These are phyloP conservation scores for Mycena indigotica DNA, from an alignment of 768 basidiomycete species.

Conservation along the genomic window DNA sequence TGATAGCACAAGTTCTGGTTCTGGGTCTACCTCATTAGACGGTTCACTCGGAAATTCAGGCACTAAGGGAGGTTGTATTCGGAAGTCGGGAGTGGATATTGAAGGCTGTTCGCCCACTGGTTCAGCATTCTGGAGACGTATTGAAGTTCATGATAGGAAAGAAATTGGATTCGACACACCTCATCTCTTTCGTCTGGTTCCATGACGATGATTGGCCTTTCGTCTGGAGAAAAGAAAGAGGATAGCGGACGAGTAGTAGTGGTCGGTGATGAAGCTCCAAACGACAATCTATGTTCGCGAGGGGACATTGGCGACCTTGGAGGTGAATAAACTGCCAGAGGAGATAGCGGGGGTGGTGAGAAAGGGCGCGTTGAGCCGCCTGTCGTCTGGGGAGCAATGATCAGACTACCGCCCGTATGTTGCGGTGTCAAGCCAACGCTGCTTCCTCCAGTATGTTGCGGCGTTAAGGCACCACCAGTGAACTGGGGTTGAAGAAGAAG, in stretches of 20 bases:
- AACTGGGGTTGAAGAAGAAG: constrained; percentile 18
- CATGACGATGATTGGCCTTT: not conserved
- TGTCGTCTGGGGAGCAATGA: constrained; percentile 11
- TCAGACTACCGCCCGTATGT: constrained; percentile 10
- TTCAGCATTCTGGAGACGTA: not conserved
- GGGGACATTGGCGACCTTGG: constrained; percentile 5
- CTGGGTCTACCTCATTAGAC: not conserved
- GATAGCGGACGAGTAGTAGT: not conserved
- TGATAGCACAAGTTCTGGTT: not conserved
- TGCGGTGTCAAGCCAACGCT: constrained; percentile 6
- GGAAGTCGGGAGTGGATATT: too few relatives aligned
- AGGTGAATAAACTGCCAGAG: constrained; percentile 2
- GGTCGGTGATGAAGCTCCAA: not conserved
- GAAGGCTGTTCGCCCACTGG: too few relatives aligned
- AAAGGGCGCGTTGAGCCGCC: constrained; percentile 2
- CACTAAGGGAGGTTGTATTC: too few relatives aligned
- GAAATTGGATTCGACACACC: not conserved
- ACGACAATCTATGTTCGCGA: too few relatives aligned
- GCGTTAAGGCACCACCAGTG: constrained; percentile 8
- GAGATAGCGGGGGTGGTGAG: constrained; percentile 12
- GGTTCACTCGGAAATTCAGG: too few relatives aligned
- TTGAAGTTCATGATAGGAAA: not conserved
- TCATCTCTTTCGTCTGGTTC: not conserved
- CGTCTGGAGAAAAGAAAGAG: not conserved
- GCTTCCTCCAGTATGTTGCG: constrained; percentile 12